A percentile compares a stretch with the other conserved stretches of the same genome.
Evolutionary conservation across 805 yeast genomes (phyloP).

Genomic region (Yamadazyma kitorensis): DNA sequence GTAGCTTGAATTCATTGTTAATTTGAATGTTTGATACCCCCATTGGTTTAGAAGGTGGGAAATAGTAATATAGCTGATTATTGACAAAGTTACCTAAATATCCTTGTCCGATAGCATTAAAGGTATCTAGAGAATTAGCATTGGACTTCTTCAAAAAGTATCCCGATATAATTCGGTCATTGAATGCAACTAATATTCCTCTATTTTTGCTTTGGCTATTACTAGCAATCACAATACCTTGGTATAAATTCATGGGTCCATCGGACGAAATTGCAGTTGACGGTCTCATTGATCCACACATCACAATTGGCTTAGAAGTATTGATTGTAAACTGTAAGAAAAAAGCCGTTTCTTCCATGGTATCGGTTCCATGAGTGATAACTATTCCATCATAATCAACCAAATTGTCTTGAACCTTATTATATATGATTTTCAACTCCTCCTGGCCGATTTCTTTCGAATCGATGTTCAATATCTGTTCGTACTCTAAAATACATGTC

Average conservation of each 20-base stretch:
- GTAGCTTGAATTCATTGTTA: constrained; percentile 20
- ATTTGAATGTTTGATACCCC: constrained; percentile 39
- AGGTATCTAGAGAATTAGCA: constrained; percentile 68
- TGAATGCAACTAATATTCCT: constrained; percentile 62
- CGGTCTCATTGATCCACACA: constrained; percentile 77
- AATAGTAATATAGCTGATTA: constrained; percentile 61
- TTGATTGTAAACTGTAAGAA: constrained; percentile 51
- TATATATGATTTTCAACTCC: constrained; percentile 45
- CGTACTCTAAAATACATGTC: constrained; percentile 57
- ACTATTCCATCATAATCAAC: constrained; percentile 55
- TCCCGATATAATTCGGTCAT: constrained; percentile 68
- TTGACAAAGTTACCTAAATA: constrained; percentile 69
- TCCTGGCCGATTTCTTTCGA: constrained; percentile 53
- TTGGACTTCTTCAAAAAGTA: constrained; percentile 68
- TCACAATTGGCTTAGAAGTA: constrained; percentile 53
- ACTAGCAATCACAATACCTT: constrained; percentile 64
- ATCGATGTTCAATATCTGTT: constrained; percentile 60
- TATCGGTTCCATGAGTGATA: constrained; percentile 71
- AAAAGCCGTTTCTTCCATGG: constrained; percentile 66
- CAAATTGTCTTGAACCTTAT: constrained; percentile 44
- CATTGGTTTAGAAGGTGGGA: constrained; percentile 58
- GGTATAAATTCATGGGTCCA: constrained; percentile 71
- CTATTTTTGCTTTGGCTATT: constrained; percentile 48
- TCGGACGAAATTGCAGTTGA: constrained; percentile 68
- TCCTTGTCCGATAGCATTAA: constrained; percentile 66